Evolutionary conservation across 2,329 filamentous ascomycete species (phyloP), one percentile per base, ranked within the genome.

Genomic region (Albophoma yamanashiensis): DNA sequence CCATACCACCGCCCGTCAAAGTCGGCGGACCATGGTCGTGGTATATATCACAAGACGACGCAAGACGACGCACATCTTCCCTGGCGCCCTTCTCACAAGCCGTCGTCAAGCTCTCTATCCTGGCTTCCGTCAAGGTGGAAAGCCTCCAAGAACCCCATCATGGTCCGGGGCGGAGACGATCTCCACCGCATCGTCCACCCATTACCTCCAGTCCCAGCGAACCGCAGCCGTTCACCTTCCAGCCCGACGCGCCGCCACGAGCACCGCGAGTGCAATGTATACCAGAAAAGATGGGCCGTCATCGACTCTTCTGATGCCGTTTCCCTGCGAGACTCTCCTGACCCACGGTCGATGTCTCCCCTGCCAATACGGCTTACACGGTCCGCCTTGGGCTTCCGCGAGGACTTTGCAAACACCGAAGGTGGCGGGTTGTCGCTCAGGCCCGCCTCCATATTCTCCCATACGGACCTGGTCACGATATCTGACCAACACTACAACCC

Each of bases 131-230:
- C 57, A 27, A 45, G 42, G 22, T 47, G 57, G 38, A 59, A 38
- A 34, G n/a, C 43, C 38, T 27, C 53, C 42, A 27, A 45, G 38
- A 22, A 38, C 1, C 53, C 60, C 45, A 38, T 58, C 40, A 31
- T 76, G 58, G 69, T 76, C 60, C 72, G 70, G 59, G 73, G 71
- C 59, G 68, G 72, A 62, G 69, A 74, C 61, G 75, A 74, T 60
- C 67, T 75, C 58, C 73, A 76, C 65, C 71, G 72, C 62, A 72
- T 75, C 60, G 67, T 72, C 39, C 69, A 69, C 31, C 70, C 75
- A 47, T 61, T 75, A 31, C 74, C 77, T 56, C 70, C 74, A 55
- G 67, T 76, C 22, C 72, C 73, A n/a, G 71, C 65, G 58, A 71
- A 70, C 57, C 31, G 25, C 25, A 38, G 40, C 34, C 56, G 25